Percentiles rank a stretch among this genome's conserved stretches.
These are phyloP conservation scores for Saccharomycopsis oosterbeekiorum DNA, from an alignment of 805 yeast species.

Conservation along the genomic window DNA sequence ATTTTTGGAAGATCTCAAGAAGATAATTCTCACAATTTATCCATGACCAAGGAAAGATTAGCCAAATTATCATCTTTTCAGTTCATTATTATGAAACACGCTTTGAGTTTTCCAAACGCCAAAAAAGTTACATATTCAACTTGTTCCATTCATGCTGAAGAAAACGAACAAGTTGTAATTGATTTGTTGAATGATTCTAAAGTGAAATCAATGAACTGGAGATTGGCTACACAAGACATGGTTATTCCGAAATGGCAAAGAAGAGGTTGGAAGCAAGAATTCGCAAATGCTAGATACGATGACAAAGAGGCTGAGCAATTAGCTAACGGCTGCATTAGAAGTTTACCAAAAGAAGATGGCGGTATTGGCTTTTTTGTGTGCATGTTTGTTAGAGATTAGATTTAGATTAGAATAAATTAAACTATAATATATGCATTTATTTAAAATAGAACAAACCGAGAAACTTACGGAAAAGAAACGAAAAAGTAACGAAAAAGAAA, in stretches of 20 bases:
- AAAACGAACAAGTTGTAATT: conserved; percentile 86
- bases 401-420: neutral
- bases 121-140: conserved; percentile 82
- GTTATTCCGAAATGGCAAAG: conserved; percentile 82
- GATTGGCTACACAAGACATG: conserved; percentile 43
- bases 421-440: neutral
- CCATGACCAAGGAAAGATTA: conserved; percentile 38
- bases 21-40: conserved; percentile 24
- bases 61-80: conserved; percentile 78
- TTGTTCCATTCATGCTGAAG: conserved; percentile 89
- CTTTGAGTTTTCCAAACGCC: conserved; percentile 71
- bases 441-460: neutral
- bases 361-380: conserved; percentile 99
- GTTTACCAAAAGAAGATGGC: conserved; percentile 81
- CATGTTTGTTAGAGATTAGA: conserved; percentile 50
- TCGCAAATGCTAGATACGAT: conserved; percentile 37
- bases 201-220: conserved; percentile 69
- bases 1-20: conserved; percentile 82
- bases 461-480: neutral
- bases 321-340: conserved; percentile 83
- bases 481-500: neutral
- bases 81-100: conserved; percentile 79
- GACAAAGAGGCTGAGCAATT: conserved; percentile 38
- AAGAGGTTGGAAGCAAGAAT: conserved; percentile 70
- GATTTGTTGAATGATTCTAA: conserved; percentile 59